Evolutionary conservation across 2,329 filamentous ascomycete genomes (phyloP), one percentile per base, ranked within the genome.

Genomic region (Aspergillus udagawae): DNA sequence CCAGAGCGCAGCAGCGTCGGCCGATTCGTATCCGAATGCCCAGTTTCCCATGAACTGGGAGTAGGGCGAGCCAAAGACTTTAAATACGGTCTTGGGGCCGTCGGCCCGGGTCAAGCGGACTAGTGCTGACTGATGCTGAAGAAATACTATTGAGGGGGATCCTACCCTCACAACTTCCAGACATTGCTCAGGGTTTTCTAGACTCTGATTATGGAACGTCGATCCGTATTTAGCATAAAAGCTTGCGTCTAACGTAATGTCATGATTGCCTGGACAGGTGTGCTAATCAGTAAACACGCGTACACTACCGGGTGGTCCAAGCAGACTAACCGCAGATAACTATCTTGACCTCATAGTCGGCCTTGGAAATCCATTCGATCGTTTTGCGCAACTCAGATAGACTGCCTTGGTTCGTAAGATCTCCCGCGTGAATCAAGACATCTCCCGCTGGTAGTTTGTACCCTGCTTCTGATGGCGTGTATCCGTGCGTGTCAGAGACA

Each of bases 51-150:
- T 60, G 8, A 71, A 74, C 23, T 74, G 81, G 10, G 81, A 82
- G 62, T 76, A 82, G 7, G 83, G 84, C 45, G 82, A 85, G 4
- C 82, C 84, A 60, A 85, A 86, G n/a, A 86, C 73, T 52, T 77
- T 82, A 65, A 86, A 79, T 27, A 63, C 63, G 2, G 80, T 80
- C 25, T 73, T 71, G 49, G 81, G 79, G 5, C 80, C 80, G n/a
- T 70, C 67, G 10, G 74, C 67, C 28, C 71, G 72, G 28, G 64
- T 74, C 50, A 86, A 65, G 21, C 72, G 73, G 54, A 86, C 70
- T 27, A 70, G 62, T 41, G 71, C 72, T 56, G 76, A 68, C 58
- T 79, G 70, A 63, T 86, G 80, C 61, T 80, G 74, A 29, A 86
- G 77, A 64, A 82, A 83, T 2, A 79, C 73, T 45, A 85, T 76